Base-by-base conservation (phyloP, 352 stramenopile species). In the Globisporangium emineosum region DNA sequence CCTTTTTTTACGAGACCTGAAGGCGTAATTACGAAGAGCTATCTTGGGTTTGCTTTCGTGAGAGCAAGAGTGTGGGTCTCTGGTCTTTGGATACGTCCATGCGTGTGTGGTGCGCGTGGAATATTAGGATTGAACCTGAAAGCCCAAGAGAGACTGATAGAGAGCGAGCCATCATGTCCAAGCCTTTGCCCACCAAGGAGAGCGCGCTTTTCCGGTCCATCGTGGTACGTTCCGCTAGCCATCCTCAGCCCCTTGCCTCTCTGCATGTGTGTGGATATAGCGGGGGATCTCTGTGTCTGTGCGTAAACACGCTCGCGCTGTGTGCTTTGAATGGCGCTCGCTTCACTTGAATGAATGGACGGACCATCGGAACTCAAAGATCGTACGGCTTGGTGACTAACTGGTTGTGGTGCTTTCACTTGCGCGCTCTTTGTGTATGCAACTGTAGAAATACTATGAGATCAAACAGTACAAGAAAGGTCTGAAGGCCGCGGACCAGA, bases 381-480 rank as follows among this genome's bases (percentile, higher is more conserved):
- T 7, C 17, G 40, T 10, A 5, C 23, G 6, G 8, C 5, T 21
- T 47, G 17, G 3, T 35, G 25, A 23, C 23, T 61, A 45, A n/a
- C 27, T 5, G 43, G 7, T 43, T 21, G 17, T 47, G 40, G 40
- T 6, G 40, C 40, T 47, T 5, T 45, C 21, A n/a, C n/a, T n/a
- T n/a, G n/a, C n/a, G n/a, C n/a, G n/a, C n/a, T 27, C 64, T 19
- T 27, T 50, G 62, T 33, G 54, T 17, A 10, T 29, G 5, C 8
- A 6, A 37, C 13, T 67, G 21, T 60, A 91, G 81, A 98, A 98
- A 91, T 96, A 95, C 71, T 99, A 99, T 76, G 97, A 99, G 79
- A 89, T 85, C 47, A 99, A 99, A 76, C 92, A 98, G 72, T 99
- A 99, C 87, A 99, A 99, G 79, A 99, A 99, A 71, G 96, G 93